phyloP scores from a whole-genome alignment of 345 rosid species.

The Zanthoxylum bungeanum region DNA sequence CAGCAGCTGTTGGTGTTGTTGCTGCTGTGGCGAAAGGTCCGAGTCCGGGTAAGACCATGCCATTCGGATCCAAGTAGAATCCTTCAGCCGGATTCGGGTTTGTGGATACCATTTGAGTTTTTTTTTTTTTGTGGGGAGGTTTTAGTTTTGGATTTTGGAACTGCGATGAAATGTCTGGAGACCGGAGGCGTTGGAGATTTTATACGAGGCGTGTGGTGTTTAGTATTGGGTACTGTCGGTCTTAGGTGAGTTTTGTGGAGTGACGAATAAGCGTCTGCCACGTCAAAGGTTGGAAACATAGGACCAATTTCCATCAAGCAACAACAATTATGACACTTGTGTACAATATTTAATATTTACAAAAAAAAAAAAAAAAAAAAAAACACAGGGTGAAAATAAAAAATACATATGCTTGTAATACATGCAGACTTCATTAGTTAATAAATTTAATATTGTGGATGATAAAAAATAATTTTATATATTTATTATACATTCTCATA shows the following conservation, averaged over 20 bases:
- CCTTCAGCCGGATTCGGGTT: constrained; percentile 61
- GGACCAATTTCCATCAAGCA: no score
- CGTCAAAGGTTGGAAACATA: not conserved
- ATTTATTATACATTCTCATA: no score
- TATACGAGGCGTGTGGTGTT: not conserved
- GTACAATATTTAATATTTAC: no score
- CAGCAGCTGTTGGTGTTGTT: constrained; percentile 11
- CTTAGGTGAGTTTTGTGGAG: not conserved
- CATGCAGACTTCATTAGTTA: no score
- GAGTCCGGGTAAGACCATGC: constrained; percentile 62
- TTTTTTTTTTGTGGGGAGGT: not conserved
- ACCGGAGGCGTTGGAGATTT: constrained; percentile 20
- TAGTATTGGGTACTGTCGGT: constrained; percentile 12
- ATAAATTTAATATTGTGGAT: no score
- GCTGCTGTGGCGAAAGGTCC: constrained; percentile 44
- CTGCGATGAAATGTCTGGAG: constrained; percentile 11
- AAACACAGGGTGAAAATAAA: no score
- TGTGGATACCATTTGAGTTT: constrained; percentile 59
- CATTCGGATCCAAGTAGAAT: constrained; percentile 63
- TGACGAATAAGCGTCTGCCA: constrained; percentile 28
- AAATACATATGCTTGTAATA: no score
- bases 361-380: no score
- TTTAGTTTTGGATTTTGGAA: constrained; percentile 21
- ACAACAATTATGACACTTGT: no score
- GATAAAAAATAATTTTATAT: no score